phyloP scores from a whole-genome alignment of 2,329 filamentous ascomycete species.

The Aureobasidium mangrovei region DNA sequence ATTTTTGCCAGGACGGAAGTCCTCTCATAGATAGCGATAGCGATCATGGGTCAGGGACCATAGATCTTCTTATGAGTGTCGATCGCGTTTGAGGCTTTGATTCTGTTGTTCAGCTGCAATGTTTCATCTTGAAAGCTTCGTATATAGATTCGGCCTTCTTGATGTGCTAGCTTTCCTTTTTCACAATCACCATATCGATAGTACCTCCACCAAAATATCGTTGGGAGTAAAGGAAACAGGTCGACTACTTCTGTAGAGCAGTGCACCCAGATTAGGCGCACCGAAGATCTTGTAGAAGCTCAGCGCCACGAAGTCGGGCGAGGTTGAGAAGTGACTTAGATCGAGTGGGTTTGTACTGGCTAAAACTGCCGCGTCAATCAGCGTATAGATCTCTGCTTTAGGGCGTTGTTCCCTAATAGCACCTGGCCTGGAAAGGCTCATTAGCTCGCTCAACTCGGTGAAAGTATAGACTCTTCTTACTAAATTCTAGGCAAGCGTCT shows the following conservation, averaged over 20 bases:
- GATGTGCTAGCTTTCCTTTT: slow-evolving; percentile 47
- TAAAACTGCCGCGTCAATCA: slow-evolving; percentile 55
- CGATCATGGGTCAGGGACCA: slow-evolving; percentile 47
- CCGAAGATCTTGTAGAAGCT: slow-evolving; percentile 61
- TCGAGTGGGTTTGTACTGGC: slow-evolving; percentile 54
- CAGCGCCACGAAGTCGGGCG: slow-evolving; percentile 55
- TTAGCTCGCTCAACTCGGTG: not conserved
- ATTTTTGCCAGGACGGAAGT: slow-evolving; percentile 43
- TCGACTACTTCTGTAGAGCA: slow-evolving; percentile 49
- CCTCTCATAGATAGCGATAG: slow-evolving; percentile 52
- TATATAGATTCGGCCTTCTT: slow-evolving; percentile 50
- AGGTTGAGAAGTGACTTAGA: slow-evolving; percentile 42
- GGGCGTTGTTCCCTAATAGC: slow-evolving; percentile 26
- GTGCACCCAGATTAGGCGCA: slow-evolving; percentile 53
- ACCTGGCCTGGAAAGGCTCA: slow-evolving; percentile 22
- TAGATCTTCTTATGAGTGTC: slow-evolving; percentile 50
- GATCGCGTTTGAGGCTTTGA: slow-evolving; percentile 56
- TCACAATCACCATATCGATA: slow-evolving; percentile 49
- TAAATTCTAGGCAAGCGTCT: slow-evolving; percentile 29
- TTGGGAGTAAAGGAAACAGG: slow-evolving; percentile 45
- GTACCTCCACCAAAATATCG: slow-evolving; percentile 63
- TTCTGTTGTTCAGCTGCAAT: no score
- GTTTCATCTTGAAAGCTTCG: slow-evolving; percentile 57
- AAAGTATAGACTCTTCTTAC: slow-evolving; percentile 18
- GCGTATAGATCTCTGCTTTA: slow-evolving; percentile 21